These are phyloP conservation scores for Schwanniomyces yamadae DNA, from an alignment of 805 yeast species.

Conservation along the genomic window DNA sequence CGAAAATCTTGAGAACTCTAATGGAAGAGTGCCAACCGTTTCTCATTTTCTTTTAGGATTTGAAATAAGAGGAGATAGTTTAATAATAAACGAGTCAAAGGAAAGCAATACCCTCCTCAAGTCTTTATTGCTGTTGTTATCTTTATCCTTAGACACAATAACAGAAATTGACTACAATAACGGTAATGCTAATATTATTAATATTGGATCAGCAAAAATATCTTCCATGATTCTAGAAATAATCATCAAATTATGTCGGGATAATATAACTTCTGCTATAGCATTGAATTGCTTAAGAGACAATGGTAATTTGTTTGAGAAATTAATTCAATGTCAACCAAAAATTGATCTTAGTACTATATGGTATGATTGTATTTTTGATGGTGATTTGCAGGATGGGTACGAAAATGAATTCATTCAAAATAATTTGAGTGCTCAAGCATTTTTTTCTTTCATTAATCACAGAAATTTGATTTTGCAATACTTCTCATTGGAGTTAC, in stretches of 20 bases:
- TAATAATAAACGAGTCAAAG: slow-evolving; percentile 59
- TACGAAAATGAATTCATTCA: slow-evolving; percentile 31
- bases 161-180: slow-evolving; percentile 34
- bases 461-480: slow-evolving; percentile 63
- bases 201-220: slow-evolving; percentile 57
- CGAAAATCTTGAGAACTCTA: slow-evolving; percentile 41
- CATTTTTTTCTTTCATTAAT: slow-evolving; percentile 59
- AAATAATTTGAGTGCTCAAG: slow-evolving; percentile 40
- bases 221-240: slow-evolving; percentile 60
- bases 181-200: slow-evolving; percentile 37
- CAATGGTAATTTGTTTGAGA: slow-evolving; percentile 48
- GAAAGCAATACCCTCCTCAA: slow-evolving; percentile 57
- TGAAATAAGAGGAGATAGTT: slow-evolving; percentile 44
- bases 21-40: slow-evolving; percentile 47
- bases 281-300: slow-evolving; percentile 54
- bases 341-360: slow-evolving; percentile 51
- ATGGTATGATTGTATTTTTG: slow-evolving; percentile 53
- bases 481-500: slow-evolving; percentile 71
- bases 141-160: slow-evolving; percentile 45
- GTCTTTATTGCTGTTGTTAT: slow-evolving; percentile 50
- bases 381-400: slow-evolving; percentile 34
- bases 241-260: slow-evolving; percentile 58
- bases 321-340: slow-evolving; percentile 51
- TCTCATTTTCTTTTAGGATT: slow-evolving; percentile 82
- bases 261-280: slow-evolving; percentile 50